These are phyloP conservation scores for Verticillium klebahnii DNA, from an alignment of 2,329 filamentous ascomycete genomes.

Conservation along the genomic window DNA sequence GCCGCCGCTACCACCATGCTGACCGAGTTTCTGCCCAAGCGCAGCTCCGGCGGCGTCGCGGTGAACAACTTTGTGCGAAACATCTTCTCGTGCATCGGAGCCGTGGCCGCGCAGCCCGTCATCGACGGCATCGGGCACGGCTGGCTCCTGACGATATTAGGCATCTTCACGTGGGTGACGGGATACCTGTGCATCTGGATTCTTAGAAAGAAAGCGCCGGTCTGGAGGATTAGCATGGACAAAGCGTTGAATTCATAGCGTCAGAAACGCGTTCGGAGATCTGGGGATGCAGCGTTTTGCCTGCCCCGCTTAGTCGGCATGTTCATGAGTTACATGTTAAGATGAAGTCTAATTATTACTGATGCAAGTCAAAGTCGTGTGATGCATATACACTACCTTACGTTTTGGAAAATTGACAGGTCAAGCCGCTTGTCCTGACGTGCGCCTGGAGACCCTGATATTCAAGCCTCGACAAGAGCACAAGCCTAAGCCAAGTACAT, in stretches of 20 bases:
- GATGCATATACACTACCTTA: too few species aligned
- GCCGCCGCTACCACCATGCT: conserved; percentile 73
- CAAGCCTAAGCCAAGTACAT: too few species aligned
- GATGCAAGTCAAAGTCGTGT: too few species aligned
- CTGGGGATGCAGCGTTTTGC: background rate
- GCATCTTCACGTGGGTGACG: conserved; percentile 49
- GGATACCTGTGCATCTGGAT: conserved; percentile 55
- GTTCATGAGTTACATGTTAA: background rate
- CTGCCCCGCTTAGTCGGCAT: background rate
- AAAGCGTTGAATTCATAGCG: conserved; percentile 2
- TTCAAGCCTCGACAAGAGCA: too few species aligned
- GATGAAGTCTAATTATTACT: too few species aligned
- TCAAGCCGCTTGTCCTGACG: too few species aligned
- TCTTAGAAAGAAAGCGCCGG: conserved; percentile 54
- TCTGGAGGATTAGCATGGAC: conserved; percentile 64
- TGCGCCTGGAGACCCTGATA: too few species aligned
- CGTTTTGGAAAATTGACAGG: too few species aligned
- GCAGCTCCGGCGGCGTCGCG: conserved; percentile 68
- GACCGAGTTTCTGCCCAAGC: conserved; percentile 75
- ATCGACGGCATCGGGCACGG: conserved; percentile 69
- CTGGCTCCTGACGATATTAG: conserved; percentile 64
- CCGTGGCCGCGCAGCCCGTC: conserved; percentile 64
- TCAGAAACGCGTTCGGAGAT: background rate
- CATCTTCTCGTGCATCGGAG: conserved; percentile 69
- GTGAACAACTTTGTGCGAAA: conserved; percentile 80